Conservation (phyloP, 2,329 filamentous ascomycete species). For the Knufia petricola region DNA sequence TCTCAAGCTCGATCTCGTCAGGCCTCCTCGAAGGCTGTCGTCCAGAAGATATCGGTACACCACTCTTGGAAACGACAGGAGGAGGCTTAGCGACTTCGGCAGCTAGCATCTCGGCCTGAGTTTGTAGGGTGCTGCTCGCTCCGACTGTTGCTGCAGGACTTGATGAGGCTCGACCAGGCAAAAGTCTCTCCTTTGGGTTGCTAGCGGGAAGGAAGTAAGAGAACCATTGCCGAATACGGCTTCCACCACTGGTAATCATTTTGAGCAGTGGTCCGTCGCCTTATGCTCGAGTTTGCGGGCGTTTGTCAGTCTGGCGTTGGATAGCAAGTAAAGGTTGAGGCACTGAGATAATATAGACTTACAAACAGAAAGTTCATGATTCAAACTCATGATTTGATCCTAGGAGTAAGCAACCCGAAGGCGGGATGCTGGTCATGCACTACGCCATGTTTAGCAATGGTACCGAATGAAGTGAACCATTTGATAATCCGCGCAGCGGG, state of each 20-base stretch:
- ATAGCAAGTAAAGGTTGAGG: too few species aligned
- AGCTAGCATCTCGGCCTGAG: not conserved
- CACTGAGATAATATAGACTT: too few species aligned
- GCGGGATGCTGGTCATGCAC: too few species aligned
- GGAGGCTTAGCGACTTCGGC: not conserved
- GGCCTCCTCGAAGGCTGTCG: not conserved
- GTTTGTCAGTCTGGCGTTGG: too few species aligned
- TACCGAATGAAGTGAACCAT: too few species aligned
- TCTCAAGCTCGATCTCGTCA: not conserved
- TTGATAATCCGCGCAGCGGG: too few species aligned
- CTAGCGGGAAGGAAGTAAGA: not conserved
- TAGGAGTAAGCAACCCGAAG: too few species aligned
- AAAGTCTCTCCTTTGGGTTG: not conserved
- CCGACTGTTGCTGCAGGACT: not conserved
- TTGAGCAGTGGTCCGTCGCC: not conserved
- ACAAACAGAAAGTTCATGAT: too few species aligned
- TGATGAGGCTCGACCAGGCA: not conserved
- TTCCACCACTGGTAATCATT: not conserved
- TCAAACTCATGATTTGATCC: too few species aligned
- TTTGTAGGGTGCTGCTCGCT: not conserved
- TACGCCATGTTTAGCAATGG: too few species aligned
- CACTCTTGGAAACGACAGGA: not conserved
- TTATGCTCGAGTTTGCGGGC: not conserved
- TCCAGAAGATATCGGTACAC: not conserved
- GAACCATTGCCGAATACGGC: not conserved